Conservation (phyloP, 768 basidiomycete genomes). For the Mycena sanguinolenta region DNA sequence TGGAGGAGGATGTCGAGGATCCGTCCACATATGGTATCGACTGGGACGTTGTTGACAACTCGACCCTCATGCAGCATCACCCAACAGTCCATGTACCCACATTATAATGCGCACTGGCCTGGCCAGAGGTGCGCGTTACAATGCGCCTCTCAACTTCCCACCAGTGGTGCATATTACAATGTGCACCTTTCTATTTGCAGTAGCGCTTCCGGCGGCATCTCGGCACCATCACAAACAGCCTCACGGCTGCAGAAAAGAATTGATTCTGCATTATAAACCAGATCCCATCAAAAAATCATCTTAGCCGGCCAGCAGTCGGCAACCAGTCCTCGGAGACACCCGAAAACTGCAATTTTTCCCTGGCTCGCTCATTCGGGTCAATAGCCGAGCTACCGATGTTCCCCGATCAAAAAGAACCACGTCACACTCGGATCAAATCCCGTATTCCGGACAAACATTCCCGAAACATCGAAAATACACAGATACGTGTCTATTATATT, state of each 20-base stretch:
- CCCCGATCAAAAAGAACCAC: not conserved
- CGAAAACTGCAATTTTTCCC: no score
- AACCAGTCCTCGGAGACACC: no score
- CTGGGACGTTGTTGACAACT: no score
- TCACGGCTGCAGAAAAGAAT: not conserved
- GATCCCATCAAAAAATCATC: not conserved
- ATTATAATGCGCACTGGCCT: conserved; percentile 4
- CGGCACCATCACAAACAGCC: not conserved
- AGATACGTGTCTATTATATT: not conserved
- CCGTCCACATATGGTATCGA: no score
- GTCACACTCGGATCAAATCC: not conserved
- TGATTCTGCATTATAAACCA: not conserved
- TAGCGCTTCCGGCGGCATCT: not conserved
- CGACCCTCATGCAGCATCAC: conserved; percentile 2
- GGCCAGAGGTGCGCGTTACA: conserved; percentile 7
- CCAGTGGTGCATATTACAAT: not conserved
- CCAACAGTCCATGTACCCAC: not conserved
- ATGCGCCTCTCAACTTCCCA: not conserved
- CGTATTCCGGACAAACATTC: no score
- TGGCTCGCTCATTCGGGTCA: not conserved
- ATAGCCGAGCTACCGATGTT: no score
- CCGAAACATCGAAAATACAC: not conserved
- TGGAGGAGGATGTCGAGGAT: no score
- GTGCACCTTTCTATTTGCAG: not conserved
- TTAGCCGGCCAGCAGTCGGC: no score